A percentile compares a stretch with the other conserved stretches of the same genome.
Conservation (phyloP, 2,329 filamentous ascomycete genomes). For the Diaporthe batatas region DNA sequence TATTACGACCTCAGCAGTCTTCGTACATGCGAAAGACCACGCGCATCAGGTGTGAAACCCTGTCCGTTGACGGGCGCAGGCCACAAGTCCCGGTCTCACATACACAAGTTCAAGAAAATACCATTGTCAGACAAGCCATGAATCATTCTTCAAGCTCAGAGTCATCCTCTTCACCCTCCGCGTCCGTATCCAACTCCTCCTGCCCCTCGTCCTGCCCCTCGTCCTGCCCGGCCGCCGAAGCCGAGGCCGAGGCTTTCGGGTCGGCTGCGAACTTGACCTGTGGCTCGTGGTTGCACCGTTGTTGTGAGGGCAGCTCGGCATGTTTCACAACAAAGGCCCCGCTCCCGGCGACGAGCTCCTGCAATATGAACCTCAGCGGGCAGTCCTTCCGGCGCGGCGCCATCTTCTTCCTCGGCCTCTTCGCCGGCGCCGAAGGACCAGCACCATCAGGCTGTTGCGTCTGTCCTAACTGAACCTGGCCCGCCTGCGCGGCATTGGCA, state of each 20-base stretch:
- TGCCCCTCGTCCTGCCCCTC: neutral
- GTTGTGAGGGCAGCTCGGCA: constrained; percentile 4
- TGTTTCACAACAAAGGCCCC: constrained; percentile 38
- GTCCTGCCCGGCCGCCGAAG: neutral
- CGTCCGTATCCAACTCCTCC: neutral
- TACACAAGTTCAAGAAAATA: neutral
- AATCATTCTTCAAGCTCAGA: neutral
- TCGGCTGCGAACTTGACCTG: constrained; percentile 10
- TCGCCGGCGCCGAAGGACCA: neutral
- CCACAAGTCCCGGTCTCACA: too few relatives aligned
- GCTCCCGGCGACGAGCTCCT: constrained; percentile 39
- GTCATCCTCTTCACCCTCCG: neutral
- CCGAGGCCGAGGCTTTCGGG: neutral
- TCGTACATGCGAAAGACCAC: neutral
- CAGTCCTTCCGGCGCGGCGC: constrained; percentile 37
- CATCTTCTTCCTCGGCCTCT: constrained; percentile 34
- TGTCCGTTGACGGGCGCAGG: neutral
- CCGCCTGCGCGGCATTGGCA: too few relatives aligned
- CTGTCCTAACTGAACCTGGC: neutral
- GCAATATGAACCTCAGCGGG: constrained; percentile 38
- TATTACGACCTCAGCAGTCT: neutral
- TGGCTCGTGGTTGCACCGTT: constrained; percentile 41
- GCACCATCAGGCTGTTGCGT: neutral
- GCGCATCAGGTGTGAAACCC: too few relatives aligned
- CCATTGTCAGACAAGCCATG: neutral